A percentile compares a stretch with the other conserved stretches of the same genome.
Evolutionary conservation across 306 rosid genomes (phyloP).

Genomic region (Cicer cuneatum): DNA sequence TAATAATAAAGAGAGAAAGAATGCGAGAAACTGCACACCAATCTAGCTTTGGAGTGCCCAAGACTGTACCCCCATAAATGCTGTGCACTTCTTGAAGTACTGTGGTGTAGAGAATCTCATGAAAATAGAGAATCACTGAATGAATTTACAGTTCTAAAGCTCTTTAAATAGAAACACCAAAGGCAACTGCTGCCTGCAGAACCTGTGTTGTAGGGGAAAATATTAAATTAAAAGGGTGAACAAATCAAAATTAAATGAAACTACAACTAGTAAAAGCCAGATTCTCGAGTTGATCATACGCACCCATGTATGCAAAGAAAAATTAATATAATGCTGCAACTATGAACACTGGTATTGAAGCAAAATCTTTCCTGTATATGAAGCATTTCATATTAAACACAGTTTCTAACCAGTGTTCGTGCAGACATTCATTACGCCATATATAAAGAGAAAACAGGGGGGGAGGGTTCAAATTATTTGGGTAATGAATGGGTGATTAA

Average conservation of each 20-base stretch:
- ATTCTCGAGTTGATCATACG: slow-evolving; percentile 47
- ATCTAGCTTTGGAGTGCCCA: slow-evolving; percentile 77
- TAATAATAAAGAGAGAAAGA: neutral
- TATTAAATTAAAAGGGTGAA: slow-evolving; percentile 3
- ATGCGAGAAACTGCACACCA: slow-evolving; percentile 57
- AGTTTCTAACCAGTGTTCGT: neutral
- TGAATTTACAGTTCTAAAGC: slow-evolving; percentile 75
- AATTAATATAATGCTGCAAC: slow-evolving; percentile 82
- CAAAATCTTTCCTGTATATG: slow-evolving; percentile 74
- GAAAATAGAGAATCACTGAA: slow-evolving; percentile 77
- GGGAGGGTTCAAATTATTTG: neutral
- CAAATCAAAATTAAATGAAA: slow-evolving; percentile 15
- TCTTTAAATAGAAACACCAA: slow-evolving; percentile 84
- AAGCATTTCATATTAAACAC: neutral
- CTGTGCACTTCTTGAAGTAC: slow-evolving; percentile 89
- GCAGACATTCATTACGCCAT: neutral
- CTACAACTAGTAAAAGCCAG: neutral
- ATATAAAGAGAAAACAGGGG: neutral
- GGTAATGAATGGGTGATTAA: neutral
- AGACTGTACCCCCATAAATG: slow-evolving; percentile 78
- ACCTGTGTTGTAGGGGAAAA: slow-evolving; percentile 58
- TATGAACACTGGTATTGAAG: slow-evolving; percentile 89
- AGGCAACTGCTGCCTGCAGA: slow-evolving; percentile 78
- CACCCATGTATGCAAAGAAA: slow-evolving; percentile 95
- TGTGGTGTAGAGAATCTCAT: slow-evolving; percentile 88